phyloP scores from a whole-genome alignment of 805 yeast genomes.

The Schizosaccharomyces cryophilus region DNA sequence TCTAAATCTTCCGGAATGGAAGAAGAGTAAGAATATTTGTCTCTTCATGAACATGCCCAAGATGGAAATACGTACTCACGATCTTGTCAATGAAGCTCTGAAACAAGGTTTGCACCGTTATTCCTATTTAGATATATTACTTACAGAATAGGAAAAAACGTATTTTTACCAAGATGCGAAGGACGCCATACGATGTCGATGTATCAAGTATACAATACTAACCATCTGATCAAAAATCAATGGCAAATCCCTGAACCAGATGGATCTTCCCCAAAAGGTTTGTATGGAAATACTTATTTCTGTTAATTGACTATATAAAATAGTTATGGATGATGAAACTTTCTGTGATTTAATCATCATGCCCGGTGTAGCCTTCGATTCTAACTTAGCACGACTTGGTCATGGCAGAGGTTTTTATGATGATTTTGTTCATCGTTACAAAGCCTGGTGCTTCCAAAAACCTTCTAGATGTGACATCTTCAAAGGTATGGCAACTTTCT shows the following conservation, averaged over 20 bases:
- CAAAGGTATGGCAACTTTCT: not conserved
- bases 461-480: not conserved
- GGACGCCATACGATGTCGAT: not conserved
- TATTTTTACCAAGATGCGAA: not conserved
- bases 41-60: not conserved
- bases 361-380: slow-evolving; percentile 1
- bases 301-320: not conserved
- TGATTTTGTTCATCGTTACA: not conserved
- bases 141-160: not conserved
- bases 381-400: not conserved
- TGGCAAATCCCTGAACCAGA: slow-evolving; percentile 2
- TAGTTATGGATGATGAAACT: not conserved
- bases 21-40: not conserved
- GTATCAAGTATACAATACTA: not conserved
- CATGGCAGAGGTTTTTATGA: slow-evolving; percentile 2
- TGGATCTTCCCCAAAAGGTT: not conserved
- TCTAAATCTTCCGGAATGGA: not conserved
- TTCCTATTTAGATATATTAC: not conserved
- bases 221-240: not conserved
- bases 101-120: not conserved
- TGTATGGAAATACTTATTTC: not conserved
- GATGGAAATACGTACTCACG: not conserved
- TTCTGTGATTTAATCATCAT: not conserved
- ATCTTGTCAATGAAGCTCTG: not conserved
- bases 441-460: not conserved